A percentile compares a stretch with the other conserved stretches of the same genome.
phyloP scores from a whole-genome alignment of 75 land plant genomes.

The Picea sitchensis region DNA sequence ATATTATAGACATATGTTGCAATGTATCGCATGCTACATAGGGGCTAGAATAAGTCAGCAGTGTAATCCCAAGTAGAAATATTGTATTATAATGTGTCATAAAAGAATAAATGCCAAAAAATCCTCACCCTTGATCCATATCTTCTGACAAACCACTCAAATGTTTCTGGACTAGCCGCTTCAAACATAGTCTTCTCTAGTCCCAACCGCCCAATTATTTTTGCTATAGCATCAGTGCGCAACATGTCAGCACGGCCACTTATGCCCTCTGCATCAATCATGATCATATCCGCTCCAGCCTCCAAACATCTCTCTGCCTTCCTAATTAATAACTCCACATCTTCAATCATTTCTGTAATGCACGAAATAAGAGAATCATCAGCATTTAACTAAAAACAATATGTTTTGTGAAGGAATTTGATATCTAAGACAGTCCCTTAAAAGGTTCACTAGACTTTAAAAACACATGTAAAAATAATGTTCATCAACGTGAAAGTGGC shows the following conservation, averaged over 20 bases:
- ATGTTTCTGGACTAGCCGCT: slow-evolving; percentile 54
- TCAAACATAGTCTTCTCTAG: slow-evolving; percentile 94
- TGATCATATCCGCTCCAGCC: slow-evolving; percentile 95
- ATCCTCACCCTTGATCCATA: slow-evolving; percentile 75
- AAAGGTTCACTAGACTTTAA: neutral
- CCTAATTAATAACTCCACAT: slow-evolving; percentile 67
- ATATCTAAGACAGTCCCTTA: neutral
- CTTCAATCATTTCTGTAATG: slow-evolving; percentile 51
- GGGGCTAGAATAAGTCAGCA: too few relatives aligned
- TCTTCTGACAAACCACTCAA: slow-evolving; percentile 79
- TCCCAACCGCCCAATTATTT: slow-evolving; percentile 77
- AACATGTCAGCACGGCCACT: slow-evolving; percentile 42
- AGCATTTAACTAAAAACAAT: neutral
- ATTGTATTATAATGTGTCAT: too few relatives aligned
- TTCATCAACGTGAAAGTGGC: too few relatives aligned
- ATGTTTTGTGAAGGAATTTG: neutral
- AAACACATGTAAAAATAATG: too few relatives aligned
- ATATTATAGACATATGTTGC: too few relatives aligned
- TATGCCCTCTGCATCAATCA: slow-evolving; percentile 86
- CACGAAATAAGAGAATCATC: neutral
- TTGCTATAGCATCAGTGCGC: slow-evolving; percentile 79
- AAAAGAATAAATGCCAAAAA: too few relatives aligned
- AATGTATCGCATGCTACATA: too few relatives aligned
- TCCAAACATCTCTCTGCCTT: slow-evolving; percentile 92
- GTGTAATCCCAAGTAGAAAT: too few relatives aligned